Evolutionary conservation across 2,329 filamentous ascomycete genomes (phyloP).

Genomic region (Emericellopsis atlantica): DNA sequence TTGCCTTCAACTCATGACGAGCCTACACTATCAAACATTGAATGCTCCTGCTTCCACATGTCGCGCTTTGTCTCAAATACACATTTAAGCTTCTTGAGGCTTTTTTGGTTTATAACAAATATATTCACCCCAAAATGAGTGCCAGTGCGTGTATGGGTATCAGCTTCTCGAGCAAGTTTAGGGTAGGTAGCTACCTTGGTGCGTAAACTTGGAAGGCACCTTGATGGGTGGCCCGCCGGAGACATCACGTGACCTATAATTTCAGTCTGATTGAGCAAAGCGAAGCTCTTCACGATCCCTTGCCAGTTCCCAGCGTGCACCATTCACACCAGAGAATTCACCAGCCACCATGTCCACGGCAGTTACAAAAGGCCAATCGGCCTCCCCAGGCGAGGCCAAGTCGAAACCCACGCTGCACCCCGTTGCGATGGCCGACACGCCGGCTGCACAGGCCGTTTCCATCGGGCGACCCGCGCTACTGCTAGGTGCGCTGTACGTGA

Average conservation of each 20-base stretch:
- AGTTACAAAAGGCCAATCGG: slow-evolving; percentile 13
- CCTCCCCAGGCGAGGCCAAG: slow-evolving; percentile 15
- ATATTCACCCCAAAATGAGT: too few species aligned
- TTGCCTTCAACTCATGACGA: too few species aligned
- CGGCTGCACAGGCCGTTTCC: slow-evolving; percentile 36
- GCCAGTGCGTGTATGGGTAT: too few species aligned
- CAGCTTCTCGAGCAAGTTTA: too few species aligned
- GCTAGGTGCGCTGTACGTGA: slow-evolving; percentile 47
- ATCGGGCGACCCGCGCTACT: slow-evolving; percentile 58
- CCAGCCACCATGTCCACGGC: slow-evolving; percentile 25
- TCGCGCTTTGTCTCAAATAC: too few species aligned
- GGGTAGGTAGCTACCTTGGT: too few species aligned
- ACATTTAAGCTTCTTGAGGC: too few species aligned
- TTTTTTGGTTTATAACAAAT: too few species aligned
- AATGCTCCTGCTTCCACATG: too few species aligned
- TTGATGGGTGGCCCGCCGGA: neutral
- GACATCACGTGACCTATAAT: neutral
- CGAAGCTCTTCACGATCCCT: neutral
- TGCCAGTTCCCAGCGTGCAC: neutral
- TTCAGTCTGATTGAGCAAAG: neutral
- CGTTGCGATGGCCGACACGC: slow-evolving; percentile 22
- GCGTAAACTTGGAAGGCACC: neutral
- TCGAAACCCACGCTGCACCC: slow-evolving; percentile 17
- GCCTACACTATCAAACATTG: too few species aligned
- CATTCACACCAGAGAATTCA: neutral